Base-by-base conservation (phyloP, 257 asterid genomes). In the Datura wrightii region DNA sequence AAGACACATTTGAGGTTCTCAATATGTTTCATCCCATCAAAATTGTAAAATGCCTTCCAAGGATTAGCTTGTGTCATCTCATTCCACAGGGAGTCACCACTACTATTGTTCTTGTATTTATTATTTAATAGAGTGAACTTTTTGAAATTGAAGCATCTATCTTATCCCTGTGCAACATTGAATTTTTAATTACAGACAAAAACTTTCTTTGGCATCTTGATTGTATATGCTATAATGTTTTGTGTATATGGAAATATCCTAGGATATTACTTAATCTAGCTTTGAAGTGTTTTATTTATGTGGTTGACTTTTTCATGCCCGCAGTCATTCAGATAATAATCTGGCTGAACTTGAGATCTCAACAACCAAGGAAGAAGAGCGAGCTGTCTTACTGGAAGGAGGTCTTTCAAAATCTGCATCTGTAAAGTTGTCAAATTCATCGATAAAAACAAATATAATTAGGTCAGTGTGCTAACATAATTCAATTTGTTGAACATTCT, bases 311-410 rank as follows among this genome's bases (percentile, higher is more conserved):
- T 89, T 81, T 54, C 60, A 74, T 79, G 62, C 62, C 66, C 52
- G 87, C 93, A 96, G 98, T 86, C 98, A 94, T 89, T 91, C 98
- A 54, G 98, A 96, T 89, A 91, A 86, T 89, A 93, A 95, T 86
- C 87, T 94, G 86, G 93, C 54, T 84, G 97, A 90, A 86, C 83
- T 92, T 86, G 96, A 86, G 80, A 88, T 81, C 88, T 94, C 89
- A 83, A 52, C 95, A 52, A 87, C 86, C 87, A 94, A 93, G 87
- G 99, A 94, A 82, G 98, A 94, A 84, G 98, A 94, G 54, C 94
- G 94, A 41, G 90, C 93, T 83, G 92, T 89, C 84, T 84, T 96
- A 89, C 87, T 94, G 90, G 99, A 96, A 91, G 98, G 97, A 31
- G 97, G 98, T 74, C 93, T 93, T 37, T 37, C 96, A 83, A 93